Conservation (phyloP, 2,329 filamentous ascomycete species). For the Colletotrichum cordylinicola region DNA sequence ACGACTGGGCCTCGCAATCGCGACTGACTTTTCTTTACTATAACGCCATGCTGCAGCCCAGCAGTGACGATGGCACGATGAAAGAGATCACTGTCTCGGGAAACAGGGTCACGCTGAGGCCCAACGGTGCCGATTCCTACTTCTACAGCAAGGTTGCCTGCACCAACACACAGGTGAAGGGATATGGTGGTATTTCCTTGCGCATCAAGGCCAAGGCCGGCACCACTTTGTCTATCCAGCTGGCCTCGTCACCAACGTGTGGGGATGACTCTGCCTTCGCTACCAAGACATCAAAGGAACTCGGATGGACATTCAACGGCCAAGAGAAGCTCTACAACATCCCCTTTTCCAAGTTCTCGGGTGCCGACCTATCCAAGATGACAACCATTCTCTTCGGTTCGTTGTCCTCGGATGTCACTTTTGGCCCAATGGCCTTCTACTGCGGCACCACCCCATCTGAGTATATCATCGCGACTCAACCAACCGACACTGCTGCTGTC, state of each 20-base stretch:
- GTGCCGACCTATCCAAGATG: slow-evolving; percentile 57
- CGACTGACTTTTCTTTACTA: slow-evolving; percentile 66
- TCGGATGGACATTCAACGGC: slow-evolving; percentile 67
- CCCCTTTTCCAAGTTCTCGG: slow-evolving; percentile 57
- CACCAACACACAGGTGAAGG: slow-evolving; percentile 46
- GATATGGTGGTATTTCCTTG: slow-evolving; percentile 61
- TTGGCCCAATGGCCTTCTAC: slow-evolving; percentile 65
- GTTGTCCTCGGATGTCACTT: slow-evolving; percentile 50
- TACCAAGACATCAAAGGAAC: slow-evolving; percentile 48
- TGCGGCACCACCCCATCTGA: slow-evolving; percentile 56
- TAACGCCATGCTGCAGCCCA: slow-evolving; percentile 61
- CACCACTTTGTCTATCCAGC: slow-evolving; percentile 55
- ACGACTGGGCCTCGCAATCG: slow-evolving; percentile 68
- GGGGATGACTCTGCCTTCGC: slow-evolving; percentile 38
- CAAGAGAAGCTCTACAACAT: slow-evolving; percentile 64
- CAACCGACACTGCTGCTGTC: slow-evolving; percentile 43
- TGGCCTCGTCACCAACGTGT: slow-evolving; percentile 55
- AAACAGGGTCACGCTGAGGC: slow-evolving; percentile 56
- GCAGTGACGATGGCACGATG: slow-evolving; percentile 64
- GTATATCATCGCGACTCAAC: slow-evolving; percentile 49
- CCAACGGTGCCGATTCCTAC: slow-evolving; percentile 55
- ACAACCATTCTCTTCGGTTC: slow-evolving; percentile 55
- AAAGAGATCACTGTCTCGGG: slow-evolving; percentile 57
- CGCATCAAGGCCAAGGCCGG: slow-evolving; percentile 59
- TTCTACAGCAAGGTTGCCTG: slow-evolving; percentile 65